Base-by-base conservation (phyloP, 2,329 filamentous ascomycete genomes). In the Apiospora koreana region DNA sequence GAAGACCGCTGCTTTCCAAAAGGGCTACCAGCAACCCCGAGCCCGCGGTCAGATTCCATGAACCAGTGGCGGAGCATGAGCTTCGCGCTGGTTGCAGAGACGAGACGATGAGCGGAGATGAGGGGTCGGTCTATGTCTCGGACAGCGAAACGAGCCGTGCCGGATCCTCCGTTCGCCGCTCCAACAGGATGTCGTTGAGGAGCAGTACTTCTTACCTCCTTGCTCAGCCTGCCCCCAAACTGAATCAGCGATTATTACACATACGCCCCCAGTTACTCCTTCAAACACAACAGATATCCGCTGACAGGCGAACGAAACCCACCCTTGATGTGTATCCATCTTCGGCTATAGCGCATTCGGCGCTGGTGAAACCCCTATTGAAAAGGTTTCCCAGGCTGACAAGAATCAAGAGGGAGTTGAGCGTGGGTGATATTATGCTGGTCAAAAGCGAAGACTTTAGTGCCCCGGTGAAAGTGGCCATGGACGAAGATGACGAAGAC, bases 291-390 rank as follows among this genome's bases (percentile, higher is more conserved):
- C 86, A 88, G 70, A 79, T 94, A n/a, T 84, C 86, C 2, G 81
- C 85, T 50, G 86, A 89, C 72, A 84, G 84, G 21, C 87, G 92
- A 31, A 91, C 92, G 0, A 85, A 86, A 68, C 93, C 93, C 0
- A 87, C 89, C 4, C 89, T 93, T 73, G 93, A 95, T 74, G 88
- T 94, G n/a, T 86, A 94, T 54, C 92, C 92, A 0, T 89, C 91
- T 1, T 88, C 87, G n/a, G 83, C 87, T 18, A 83, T 92, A 50
- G 82, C 86, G 64, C 81, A 87, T 71, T 82, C 86, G 68, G 84
- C 86, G 73, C 89, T 89, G 70, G 85, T 90, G 28, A 87, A 90
- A 7, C 85, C 86, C 23, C 80, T 93, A 31, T 83, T 86, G 2
- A 88, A 89, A 76, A 86, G 86, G 8, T 91, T 91, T 72, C 89